Percentiles rank a stretch among this genome's conserved stretches.
Evolutionary conservation across 768 basidiomycete species (phyloP).

Genomic region (Nevesoporus exiguus): DNA sequence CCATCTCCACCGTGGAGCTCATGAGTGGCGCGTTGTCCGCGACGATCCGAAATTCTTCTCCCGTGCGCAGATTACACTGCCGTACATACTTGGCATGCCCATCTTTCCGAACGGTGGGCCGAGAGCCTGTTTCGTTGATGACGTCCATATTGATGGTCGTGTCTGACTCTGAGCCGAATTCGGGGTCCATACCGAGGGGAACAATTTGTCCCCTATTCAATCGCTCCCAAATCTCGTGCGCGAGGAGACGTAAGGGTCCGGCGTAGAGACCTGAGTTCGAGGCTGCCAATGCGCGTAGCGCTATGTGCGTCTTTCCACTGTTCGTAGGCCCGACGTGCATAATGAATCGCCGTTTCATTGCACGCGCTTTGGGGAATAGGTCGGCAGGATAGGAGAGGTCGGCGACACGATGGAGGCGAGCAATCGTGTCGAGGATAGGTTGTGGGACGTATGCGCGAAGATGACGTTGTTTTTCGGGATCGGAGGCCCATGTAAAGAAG

Average conservation of each 20-base stretch:
- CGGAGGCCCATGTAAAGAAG: conserved; percentile 55
- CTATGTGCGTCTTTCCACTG: conserved; percentile 94
- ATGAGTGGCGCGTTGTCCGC: conserved; percentile 49
- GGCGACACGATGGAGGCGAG: conserved; percentile 35
- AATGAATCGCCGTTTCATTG: conserved; percentile 69
- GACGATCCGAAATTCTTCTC: conserved; percentile 82
- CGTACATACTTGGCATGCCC: conserved; percentile 53
- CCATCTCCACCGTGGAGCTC: conserved; percentile 97
- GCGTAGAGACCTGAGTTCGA: conserved; percentile 78
- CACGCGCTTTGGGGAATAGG: conserved; percentile 49
- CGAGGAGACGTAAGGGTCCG: conserved; percentile 88
- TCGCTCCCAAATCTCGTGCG: conserved; percentile 91
- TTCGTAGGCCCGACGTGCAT: conserved; percentile 99
- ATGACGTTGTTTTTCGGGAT: conserved; percentile 26
- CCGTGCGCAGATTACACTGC: conserved; percentile 83
- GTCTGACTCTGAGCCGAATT: conserved; percentile 36
- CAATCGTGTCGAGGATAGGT: conserved; percentile 38
- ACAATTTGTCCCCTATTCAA: conserved; percentile 88
- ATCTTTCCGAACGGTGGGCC: conserved; percentile 29
- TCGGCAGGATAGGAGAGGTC: conserved; percentile 49
- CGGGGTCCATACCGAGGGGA: conserved; percentile 57
- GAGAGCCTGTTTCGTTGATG: conserved; percentile 18
- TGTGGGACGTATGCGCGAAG: conserved; percentile 28
- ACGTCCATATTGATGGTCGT: conserved; percentile 34
- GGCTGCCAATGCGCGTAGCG: conserved; percentile 81